These are phyloP conservation scores for Citrullus colocynthis DNA, from an alignment of 306 rosid species.

Conservation along the genomic window DNA sequence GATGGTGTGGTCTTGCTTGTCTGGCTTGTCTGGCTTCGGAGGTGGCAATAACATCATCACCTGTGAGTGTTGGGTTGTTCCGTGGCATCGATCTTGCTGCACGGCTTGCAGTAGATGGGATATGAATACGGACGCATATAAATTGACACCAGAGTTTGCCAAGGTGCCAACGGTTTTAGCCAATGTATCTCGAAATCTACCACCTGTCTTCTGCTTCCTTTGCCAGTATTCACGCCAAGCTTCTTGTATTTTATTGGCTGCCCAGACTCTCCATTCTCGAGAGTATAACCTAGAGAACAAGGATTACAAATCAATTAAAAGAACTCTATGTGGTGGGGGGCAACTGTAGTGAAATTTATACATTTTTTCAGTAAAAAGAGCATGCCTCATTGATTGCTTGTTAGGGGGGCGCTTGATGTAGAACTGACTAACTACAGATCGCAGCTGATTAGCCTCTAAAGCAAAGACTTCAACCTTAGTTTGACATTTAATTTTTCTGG, in stretches of 20 bases:
- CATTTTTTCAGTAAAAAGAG: background rate
- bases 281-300: constrained; percentile 49
- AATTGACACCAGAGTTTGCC: constrained; percentile 42
- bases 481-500: constrained; percentile 48
- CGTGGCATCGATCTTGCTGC: constrained; percentile 19
- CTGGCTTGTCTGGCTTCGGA: constrained; percentile 41
- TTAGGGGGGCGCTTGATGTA: constrained; percentile 33
- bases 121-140: constrained; percentile 44
- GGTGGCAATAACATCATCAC: constrained; percentile 32
- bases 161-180: constrained; percentile 15
- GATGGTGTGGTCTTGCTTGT: constrained; percentile 34
- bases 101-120: constrained; percentile 23
- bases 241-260: constrained; percentile 49
- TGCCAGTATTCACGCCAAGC: constrained; percentile 50
- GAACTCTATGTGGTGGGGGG: no score
- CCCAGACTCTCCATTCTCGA: constrained; percentile 71
- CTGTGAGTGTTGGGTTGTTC: constrained; percentile 12
- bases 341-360: background rate
- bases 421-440: constrained; percentile 55
- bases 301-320: background rate
- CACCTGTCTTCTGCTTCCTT: constrained; percentile 37
- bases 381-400: constrained; percentile 63
- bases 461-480: constrained; percentile 89
- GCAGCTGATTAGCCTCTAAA: constrained; percentile 55
- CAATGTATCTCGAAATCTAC: constrained; percentile 29